phyloP scores from a whole-genome alignment of 1,139 yeast species.

The Yamadazyma sp. region DNA sequence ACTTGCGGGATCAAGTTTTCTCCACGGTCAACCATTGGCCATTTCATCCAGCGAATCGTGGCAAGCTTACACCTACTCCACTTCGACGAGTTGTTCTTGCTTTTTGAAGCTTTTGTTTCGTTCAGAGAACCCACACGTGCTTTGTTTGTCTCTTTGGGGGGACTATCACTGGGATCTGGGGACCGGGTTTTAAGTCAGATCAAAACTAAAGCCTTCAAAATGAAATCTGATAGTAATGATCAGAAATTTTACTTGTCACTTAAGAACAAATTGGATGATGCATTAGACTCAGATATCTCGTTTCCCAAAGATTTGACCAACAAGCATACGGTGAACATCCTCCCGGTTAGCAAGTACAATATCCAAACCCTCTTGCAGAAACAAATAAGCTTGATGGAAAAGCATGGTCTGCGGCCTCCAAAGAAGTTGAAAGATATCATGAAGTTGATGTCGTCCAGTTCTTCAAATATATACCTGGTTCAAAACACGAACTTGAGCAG shows the following conservation, averaged over 20 bases:
- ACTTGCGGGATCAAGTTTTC: constrained; percentile 19
- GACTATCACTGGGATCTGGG: constrained; percentile 12
- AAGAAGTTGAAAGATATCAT: constrained; percentile 44
- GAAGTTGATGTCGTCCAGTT: constrained; percentile 40
- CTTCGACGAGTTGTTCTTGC: constrained; percentile 54
- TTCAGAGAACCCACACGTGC: constrained; percentile 44
- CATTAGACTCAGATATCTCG: constrained; percentile 20
- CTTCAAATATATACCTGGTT: constrained; percentile 41
- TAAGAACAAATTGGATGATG: constrained; percentile 22
- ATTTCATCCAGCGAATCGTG: constrained; percentile 37
- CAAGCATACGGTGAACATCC: constrained; percentile 15
- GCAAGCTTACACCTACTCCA: constrained; percentile 53
- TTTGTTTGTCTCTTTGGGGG: constrained; percentile 22
- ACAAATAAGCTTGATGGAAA: constrained; percentile 58
- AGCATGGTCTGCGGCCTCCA: constrained; percentile 55
- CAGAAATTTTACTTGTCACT: constrained; percentile 20
- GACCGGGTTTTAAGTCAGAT: background rate
- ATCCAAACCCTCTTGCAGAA: constrained; percentile 52
- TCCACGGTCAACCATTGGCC: constrained; percentile 38
- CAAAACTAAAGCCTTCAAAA: background rate
- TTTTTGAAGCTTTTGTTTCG: constrained; percentile 56
- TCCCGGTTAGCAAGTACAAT: constrained; percentile 53
- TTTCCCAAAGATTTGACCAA: constrained; percentile 15
- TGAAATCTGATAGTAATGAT: constrained; percentile 14
- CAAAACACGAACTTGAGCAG: constrained; percentile 48